Conservation (phyloP, 2,329 filamentous ascomycete genomes). For the Nakataea oryzae region DNA sequence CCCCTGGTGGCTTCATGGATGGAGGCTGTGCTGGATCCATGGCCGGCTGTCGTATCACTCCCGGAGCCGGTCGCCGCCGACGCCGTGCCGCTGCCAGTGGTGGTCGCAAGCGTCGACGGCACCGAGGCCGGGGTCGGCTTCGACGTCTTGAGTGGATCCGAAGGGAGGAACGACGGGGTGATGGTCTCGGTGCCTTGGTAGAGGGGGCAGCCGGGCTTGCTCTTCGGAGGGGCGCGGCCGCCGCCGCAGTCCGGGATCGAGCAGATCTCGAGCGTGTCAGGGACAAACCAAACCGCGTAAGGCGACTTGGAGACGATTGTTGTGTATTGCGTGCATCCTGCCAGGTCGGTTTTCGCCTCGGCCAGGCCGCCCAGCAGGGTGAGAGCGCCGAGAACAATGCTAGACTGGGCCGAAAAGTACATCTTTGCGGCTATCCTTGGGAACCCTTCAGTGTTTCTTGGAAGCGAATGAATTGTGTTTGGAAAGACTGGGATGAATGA, state of each 20-base stretch:
- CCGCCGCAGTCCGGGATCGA: constrained; percentile 56
- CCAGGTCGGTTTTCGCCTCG: constrained; percentile 31
- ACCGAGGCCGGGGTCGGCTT: background rate
- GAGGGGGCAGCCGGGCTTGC: constrained; percentile 46
- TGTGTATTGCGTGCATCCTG: constrained; percentile 30
- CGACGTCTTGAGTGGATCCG: background rate
- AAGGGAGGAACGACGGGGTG: constrained; percentile 35
- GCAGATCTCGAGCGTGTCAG: constrained; percentile 55
- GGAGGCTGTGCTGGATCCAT: background rate
- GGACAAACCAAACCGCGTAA: constrained; percentile 48
- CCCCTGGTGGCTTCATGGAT: background rate
- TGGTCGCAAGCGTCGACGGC: background rate
- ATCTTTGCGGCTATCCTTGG: background rate
- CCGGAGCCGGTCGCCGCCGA: background rate
- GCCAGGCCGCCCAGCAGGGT: background rate
- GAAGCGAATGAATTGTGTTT: background rate
- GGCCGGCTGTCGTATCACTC: background rate
- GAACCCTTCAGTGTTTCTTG: background rate
- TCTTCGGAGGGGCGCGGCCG: constrained; percentile 53
- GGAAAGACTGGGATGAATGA: background rate
- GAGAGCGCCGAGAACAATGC: background rate
- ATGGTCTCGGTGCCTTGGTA: constrained; percentile 47
- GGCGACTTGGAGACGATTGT: constrained; percentile 25
- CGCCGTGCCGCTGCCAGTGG: background rate
- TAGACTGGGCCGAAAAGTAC: background rate